A percentile compares a stretch with the other conserved stretches of the same genome.
These are phyloP conservation scores for Lachnellula cervina DNA, from an alignment of 2,329 filamentous ascomycete genomes.

Conservation along the genomic window DNA sequence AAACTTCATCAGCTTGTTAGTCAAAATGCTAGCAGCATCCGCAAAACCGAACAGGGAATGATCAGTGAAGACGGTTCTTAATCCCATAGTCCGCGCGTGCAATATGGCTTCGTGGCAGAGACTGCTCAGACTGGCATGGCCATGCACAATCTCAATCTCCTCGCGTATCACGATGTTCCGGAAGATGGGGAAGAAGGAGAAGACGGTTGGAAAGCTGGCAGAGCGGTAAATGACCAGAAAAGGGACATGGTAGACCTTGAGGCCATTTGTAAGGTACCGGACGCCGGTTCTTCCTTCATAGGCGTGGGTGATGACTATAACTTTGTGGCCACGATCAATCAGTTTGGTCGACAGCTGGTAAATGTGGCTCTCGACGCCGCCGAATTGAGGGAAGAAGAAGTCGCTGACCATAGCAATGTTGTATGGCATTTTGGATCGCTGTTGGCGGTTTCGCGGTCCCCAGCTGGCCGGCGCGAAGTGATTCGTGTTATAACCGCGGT, in stretches of 20 bases:
- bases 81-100: conserved; percentile 91
- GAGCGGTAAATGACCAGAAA: conserved; percentile 95
- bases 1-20: conserved; percentile 96
- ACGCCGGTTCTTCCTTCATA: conserved; percentile 88
- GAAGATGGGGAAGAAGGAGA: conserved; percentile 98
- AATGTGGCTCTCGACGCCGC: conserved; percentile 95
- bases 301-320: conserved; percentile 94
- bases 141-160: conserved; percentile 93
- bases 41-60: conserved; percentile 97
- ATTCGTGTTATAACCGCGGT: background rate
- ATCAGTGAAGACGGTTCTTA: conserved; percentile 94
- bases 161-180: conserved; percentile 94
- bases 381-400: conserved; percentile 98
- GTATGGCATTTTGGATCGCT: conserved; percentile 44
- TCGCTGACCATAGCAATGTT: conserved; percentile 92
- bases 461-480: background rate
- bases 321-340: conserved; percentile 95
- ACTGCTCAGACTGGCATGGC: conserved; percentile 90
- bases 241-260: conserved; percentile 97
- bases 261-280: conserved; percentile 91
- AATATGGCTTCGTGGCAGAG: conserved; percentile 92
- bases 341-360: conserved; percentile 96
- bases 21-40: conserved; percentile 90
- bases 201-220: conserved; percentile 91
- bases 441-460: background rate